Conservation (phyloP, 1,284 basidiomycete genomes). For the Fistulinella staudtii region DNA sequence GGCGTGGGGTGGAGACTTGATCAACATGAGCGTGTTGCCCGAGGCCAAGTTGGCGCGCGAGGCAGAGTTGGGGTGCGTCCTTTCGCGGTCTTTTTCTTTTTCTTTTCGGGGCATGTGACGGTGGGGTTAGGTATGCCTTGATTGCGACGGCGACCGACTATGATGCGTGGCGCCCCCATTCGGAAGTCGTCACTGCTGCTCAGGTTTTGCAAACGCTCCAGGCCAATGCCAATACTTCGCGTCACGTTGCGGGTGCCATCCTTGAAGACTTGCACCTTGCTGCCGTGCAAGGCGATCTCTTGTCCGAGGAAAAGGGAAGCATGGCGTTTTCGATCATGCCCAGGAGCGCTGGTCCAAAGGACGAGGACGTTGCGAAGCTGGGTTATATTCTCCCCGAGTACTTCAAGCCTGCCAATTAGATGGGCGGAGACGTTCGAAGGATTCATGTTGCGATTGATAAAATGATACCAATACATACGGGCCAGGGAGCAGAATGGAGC, state of each 20-base stretch:
- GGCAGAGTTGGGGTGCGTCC: constrained; percentile 80
- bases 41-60: constrained; percentile 96
- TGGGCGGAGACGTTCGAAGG: not conserved
- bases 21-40: constrained; percentile 95
- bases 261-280: constrained; percentile 74
- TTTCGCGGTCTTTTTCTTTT: not conserved
- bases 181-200: constrained; percentile 81
- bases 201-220: constrained; percentile 87
- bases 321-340: constrained; percentile 91
- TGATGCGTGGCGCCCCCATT: constrained; percentile 83
- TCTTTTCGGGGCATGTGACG: not conserved
- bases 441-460: no score
- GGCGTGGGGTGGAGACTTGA: constrained; percentile 88
- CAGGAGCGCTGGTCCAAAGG: constrained; percentile 53
- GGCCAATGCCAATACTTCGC: constrained; percentile 81
- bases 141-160: constrained; percentile 91
- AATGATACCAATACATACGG: no score
- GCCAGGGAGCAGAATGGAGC: no score
- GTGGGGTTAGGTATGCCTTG: constrained; percentile 68
- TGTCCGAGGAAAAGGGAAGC: constrained; percentile 62
- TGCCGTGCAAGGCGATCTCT: constrained; percentile 38
- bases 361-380: constrained; percentile 70
- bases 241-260: constrained; percentile 70
- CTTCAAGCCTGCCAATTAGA: constrained; percentile 37
- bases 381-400: constrained; percentile 76